Base-by-base conservation (phyloP, 129 eudicot genomes). In the Arctium lappa region DNA sequence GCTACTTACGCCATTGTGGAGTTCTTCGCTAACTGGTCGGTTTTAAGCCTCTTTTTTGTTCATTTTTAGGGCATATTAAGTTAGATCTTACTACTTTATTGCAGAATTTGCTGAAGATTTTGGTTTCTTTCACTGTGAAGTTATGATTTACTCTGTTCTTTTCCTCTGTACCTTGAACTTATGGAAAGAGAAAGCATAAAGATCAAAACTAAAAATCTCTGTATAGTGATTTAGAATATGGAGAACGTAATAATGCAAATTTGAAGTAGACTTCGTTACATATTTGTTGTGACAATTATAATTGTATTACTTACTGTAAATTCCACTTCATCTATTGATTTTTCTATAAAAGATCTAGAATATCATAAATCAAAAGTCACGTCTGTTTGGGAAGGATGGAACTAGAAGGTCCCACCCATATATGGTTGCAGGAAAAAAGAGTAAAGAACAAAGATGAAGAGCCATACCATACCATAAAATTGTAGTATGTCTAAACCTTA, bases 11-110 rank as follows among this genome's bases (percentile, higher is more conserved):
- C 99, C 77, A 74, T 95, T 80, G 99, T 95, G 18, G 99, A 95
- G 79, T 95, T 95, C 91, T 95, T 91, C 77, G 99, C 99, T 79
- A 89, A 91, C 88, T 95, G 99, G 99, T 95, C 11, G 60, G 88
- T 91, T 33, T 32, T n/a, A n/a, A 69, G 50, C 42, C 56, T 69
- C 46, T 29, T 5, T 75, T 32, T 39, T 65, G 18, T 38, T 53
- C 27, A 56, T 76, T 32, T 81, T 71, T 80, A 80, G 78, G 84
- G 81, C 44, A 72, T 71, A 4, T 53, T 60, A 39, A 32, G 32
- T 42, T 48, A 79, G 83, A 84, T 84, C 83, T 84, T 79, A 38
- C 39, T 84, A 16, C 39, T 16, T 60, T 18, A 32, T 60, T 18
- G 22, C 33, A n/a, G 15, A 78, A 9, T 44, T 48, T 76, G 0